Conservation (phyloP, 2,329 filamentous ascomycete species). For the Pseudofabraea citricarpa region DNA sequence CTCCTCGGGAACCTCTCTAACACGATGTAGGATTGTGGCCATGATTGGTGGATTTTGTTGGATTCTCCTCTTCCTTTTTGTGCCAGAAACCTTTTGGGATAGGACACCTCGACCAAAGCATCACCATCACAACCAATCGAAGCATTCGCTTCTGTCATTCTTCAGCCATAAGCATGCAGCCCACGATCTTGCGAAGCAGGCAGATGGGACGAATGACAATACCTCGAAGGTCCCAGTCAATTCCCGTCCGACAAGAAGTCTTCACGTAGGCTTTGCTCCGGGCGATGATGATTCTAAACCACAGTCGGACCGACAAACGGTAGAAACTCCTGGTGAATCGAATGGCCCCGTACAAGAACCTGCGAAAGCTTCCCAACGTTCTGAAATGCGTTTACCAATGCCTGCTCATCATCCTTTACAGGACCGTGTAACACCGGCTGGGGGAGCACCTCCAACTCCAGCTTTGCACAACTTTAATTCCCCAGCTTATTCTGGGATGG, state of each 20-base stretch:
- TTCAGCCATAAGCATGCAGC: conserved; percentile 12
- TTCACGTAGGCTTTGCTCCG: conserved; percentile 54
- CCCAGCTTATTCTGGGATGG: conserved; percentile 26
- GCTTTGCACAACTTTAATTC: conserved; percentile 33
- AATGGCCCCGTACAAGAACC: no score
- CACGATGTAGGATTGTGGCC: conserved; percentile 62
- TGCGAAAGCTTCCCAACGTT: neutral
- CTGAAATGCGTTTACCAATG: conserved; percentile 1
- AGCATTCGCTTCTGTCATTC: conserved; percentile 12
- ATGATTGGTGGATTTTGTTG: conserved; percentile 71
- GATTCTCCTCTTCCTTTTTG: conserved; percentile 77
- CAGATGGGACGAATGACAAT: conserved; percentile 3
- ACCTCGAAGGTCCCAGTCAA: neutral
- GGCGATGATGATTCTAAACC: no score
- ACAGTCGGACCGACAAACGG: no score
- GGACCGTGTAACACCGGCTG: conserved; percentile 14
- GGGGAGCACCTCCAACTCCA: conserved; percentile 23
- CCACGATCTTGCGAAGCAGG: conserved; percentile 3
- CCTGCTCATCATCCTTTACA: conserved; percentile 5
- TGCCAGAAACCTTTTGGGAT: conserved; percentile 96
- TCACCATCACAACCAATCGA: conserved; percentile 8
- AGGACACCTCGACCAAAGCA: conserved; percentile 54
- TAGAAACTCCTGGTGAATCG: no score
- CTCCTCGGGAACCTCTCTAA: conserved; percentile 14
- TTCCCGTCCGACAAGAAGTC: conserved; percentile 12